phyloP scores from a whole-genome alignment of 306 rosid genomes.

The Vachellia collinsii region DNA sequence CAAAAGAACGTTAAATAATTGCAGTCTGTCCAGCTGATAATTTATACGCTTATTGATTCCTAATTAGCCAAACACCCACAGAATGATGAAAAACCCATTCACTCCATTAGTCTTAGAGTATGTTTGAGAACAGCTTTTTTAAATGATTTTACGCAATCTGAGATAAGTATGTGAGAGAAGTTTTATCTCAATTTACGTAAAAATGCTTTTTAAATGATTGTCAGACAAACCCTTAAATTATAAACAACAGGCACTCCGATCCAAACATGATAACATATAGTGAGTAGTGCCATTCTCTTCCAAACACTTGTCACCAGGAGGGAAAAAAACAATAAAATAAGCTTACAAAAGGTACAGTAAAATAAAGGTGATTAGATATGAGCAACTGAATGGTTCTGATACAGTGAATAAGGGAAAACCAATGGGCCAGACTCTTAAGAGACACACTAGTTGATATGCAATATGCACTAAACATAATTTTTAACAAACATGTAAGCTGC shows the following conservation, averaged over 20 bases:
- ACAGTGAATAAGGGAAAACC: conserved; percentile 24
- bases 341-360: neutral
- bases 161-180: too few species aligned
- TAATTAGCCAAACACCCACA: conserved; percentile 32
- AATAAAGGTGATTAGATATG: neutral
- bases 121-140: too few species aligned
- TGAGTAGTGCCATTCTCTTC: neutral
- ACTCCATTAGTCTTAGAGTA: too few species aligned
- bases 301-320: neutral
- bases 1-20: neutral
- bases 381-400: conserved; percentile 30
- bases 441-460: neutral
- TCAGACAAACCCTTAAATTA: too few species aligned
- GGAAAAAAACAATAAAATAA: neutral
- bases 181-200: too few species aligned
- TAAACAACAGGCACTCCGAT: neutral
- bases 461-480: neutral
- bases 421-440: conserved; percentile 28
- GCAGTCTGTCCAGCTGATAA: neutral
- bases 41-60: neutral
- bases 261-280: conserved; percentile 2
- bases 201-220: too few species aligned
- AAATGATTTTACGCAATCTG: too few species aligned
- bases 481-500: conserved; percentile 13
- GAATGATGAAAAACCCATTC: conserved; percentile 36